These are phyloP conservation scores for Nothopassalora personata DNA, from an alignment of 2,329 filamentous ascomycete species.

Conservation along the genomic window DNA sequence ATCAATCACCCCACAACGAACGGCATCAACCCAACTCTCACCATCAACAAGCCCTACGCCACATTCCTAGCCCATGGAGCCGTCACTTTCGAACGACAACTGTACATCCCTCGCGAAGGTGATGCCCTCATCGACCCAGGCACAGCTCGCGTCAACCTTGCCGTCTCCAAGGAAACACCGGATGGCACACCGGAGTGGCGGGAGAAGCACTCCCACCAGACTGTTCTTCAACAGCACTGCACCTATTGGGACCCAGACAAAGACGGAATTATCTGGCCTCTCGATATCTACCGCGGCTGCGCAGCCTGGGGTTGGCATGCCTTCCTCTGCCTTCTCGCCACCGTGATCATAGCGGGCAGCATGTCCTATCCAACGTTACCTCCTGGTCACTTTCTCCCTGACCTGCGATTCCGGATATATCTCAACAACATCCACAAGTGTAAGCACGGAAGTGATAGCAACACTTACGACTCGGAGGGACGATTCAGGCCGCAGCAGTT, in stretches of 20 bases:
- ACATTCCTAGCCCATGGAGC: slow-evolving; percentile 6
- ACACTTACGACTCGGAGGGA: slow-evolving; percentile 43
- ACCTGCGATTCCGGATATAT: slow-evolving; percentile 41
- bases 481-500: slow-evolving; percentile 44
- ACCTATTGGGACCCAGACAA: slow-evolving; percentile 49
- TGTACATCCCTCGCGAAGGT: slow-evolving; percentile 21
- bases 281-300: slow-evolving; percentile 48
- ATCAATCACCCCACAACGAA: not conserved
- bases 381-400: slow-evolving; percentile 36
- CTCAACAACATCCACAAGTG: slow-evolving; percentile 38
- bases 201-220: slow-evolving; percentile 36
- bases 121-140: slow-evolving; percentile 29
- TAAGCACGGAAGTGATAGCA: slow-evolving; percentile 42
- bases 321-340: slow-evolving; percentile 40
- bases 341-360: slow-evolving; percentile 46
- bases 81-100: slow-evolving; percentile 11
- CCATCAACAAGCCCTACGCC: slow-evolving; percentile 4
- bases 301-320: slow-evolving; percentile 43
- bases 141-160: slow-evolving; percentile 40
- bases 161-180: slow-evolving; percentile 37
- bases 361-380: slow-evolving; percentile 47
- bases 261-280: slow-evolving; percentile 51
- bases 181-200: slow-evolving; percentile 39
- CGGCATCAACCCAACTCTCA: not conserved
- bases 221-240: slow-evolving; percentile 50